Percentiles rank a stretch among this genome's conserved stretches.
These are phyloP conservation scores for Apophysomyces sp. DNA, from an alignment of 371 early-diverging fungal species.

Conservation along the genomic window DNA sequence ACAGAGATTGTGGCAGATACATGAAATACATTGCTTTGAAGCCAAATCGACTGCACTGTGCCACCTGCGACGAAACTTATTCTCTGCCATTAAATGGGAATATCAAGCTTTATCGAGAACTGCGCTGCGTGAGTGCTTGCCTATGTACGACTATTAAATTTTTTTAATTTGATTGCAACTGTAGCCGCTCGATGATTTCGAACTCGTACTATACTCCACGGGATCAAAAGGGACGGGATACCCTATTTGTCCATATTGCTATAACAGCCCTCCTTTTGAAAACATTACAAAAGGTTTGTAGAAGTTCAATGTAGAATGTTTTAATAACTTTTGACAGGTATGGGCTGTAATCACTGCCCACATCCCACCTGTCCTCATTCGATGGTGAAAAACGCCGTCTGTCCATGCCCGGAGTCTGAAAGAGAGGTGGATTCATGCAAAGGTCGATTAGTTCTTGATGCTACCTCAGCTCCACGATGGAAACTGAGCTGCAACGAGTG, in stretches of 20 bases:
- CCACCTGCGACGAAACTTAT: constrained; percentile 56
- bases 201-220: constrained; percentile 51
- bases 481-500: constrained; percentile 54
- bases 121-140: constrained; percentile 39
- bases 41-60: constrained; percentile 52
- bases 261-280: constrained; percentile 56
- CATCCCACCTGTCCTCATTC: constrained; percentile 53
- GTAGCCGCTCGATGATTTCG: constrained; percentile 54
- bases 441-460: constrained; percentile 50
- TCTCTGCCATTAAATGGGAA: constrained; percentile 51
- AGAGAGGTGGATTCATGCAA: constrained; percentile 32
- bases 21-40: constrained; percentile 52
- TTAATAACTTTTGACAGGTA: constrained; percentile 12
- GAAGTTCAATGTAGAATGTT: neutral
- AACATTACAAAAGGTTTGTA: constrained; percentile 35
- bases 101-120: constrained; percentile 53
- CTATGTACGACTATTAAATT: neutral
- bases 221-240: constrained; percentile 55
- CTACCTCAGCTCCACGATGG: constrained; percentile 55
- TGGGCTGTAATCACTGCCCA: constrained; percentile 56
- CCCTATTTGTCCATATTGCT: constrained; percentile 56
- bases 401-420: constrained; percentile 47
- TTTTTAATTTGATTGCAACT: neutral
- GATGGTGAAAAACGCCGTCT: constrained; percentile 43
- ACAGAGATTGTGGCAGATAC: constrained; percentile 19